A percentile compares a stretch with the other conserved stretches of the same genome.
Conservation (phyloP, 306 rosid genomes). For the Glycine tomentella region DNA sequence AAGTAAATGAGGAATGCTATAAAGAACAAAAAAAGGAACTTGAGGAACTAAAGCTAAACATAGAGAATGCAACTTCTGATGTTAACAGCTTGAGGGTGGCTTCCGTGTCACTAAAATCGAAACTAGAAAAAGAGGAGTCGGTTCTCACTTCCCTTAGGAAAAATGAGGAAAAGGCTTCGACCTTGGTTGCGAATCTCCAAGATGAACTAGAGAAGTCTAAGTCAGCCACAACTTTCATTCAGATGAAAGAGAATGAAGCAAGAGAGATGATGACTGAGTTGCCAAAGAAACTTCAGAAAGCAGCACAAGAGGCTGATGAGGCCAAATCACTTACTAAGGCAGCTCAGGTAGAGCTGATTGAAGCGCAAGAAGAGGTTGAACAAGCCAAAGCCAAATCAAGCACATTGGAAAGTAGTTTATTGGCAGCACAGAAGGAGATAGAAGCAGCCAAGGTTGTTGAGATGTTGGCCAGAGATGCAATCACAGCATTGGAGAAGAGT, state of each 20-base stretch:
- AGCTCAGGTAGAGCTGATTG: constrained; percentile 62
- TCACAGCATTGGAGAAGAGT: constrained; percentile 78
- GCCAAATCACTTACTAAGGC: constrained; percentile 68
- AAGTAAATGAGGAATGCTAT: constrained; percentile 59
- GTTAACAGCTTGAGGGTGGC: constrained; percentile 73
- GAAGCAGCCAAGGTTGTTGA: constrained; percentile 84
- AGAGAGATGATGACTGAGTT: constrained; percentile 71
- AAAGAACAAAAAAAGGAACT: constrained; percentile 55
- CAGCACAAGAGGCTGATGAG: constrained; percentile 74
- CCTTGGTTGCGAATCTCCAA: constrained; percentile 64
- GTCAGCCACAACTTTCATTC: constrained; percentile 62
- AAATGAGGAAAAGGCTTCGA: constrained; percentile 78
- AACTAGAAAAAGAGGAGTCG: constrained; percentile 75
- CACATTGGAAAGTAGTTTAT: constrained; percentile 66
- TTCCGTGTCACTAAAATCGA: constrained; percentile 61
- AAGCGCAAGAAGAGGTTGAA: constrained; percentile 76
- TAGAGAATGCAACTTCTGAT: constrained; percentile 76
- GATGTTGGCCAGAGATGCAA: constrained; percentile 72
- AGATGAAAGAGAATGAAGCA: constrained; percentile 75
- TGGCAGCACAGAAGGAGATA: constrained; percentile 74
- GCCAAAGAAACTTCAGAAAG: constrained; percentile 75
- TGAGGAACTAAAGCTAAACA: constrained; percentile 72
- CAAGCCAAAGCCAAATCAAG: constrained; percentile 74
- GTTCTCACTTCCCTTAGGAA: constrained; percentile 59
- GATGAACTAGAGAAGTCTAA: constrained; percentile 70